Conservation (phyloP, 2,329 filamentous ascomycete species). For the Xylaria sp. region DNA sequence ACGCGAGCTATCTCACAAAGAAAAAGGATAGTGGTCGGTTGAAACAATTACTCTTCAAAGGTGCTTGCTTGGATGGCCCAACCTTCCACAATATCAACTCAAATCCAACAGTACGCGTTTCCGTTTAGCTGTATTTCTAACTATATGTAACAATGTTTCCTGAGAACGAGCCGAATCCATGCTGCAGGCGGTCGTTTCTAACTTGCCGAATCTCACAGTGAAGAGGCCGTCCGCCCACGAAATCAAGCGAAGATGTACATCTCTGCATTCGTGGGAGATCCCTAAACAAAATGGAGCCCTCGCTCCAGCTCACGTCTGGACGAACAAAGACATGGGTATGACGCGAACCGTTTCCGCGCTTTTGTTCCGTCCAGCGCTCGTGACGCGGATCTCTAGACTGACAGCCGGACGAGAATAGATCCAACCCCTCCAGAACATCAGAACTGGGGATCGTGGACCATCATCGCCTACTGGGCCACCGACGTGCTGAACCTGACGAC, state of each 20-base stretch:
- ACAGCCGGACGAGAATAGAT: constrained; percentile 44
- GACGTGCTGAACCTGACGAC: constrained; percentile 52
- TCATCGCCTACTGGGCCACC: constrained; percentile 52
- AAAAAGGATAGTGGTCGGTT: not conserved
- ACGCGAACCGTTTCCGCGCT: constrained; percentile 5
- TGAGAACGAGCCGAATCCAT: not conserved
- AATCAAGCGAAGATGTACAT: constrained; percentile 54
- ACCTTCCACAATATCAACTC: not conserved
- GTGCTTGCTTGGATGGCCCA: not conserved
- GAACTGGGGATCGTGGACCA: constrained; percentile 53
- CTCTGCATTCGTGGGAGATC: constrained; percentile 57
- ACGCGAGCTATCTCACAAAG: not conserved
- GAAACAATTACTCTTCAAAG: not conserved
- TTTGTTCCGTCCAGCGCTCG: not conserved
- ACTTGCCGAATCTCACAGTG: constrained; percentile 33
- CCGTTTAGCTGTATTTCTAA: not conserved
- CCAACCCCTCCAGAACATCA: constrained; percentile 52
- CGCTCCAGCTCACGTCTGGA: constrained; percentile 58
- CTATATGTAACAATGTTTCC: not conserved
- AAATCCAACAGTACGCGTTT: constrained; percentile 20
- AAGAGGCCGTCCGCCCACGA: constrained; percentile 38
- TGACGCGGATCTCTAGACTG: constrained; percentile 18
- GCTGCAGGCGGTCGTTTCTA: not conserved
- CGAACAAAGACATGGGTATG: constrained; percentile 50
- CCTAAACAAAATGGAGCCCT: constrained; percentile 59